Base-by-base conservation (phyloP, 805 yeast species). In the Myxozyma nipponensis region DNA sequence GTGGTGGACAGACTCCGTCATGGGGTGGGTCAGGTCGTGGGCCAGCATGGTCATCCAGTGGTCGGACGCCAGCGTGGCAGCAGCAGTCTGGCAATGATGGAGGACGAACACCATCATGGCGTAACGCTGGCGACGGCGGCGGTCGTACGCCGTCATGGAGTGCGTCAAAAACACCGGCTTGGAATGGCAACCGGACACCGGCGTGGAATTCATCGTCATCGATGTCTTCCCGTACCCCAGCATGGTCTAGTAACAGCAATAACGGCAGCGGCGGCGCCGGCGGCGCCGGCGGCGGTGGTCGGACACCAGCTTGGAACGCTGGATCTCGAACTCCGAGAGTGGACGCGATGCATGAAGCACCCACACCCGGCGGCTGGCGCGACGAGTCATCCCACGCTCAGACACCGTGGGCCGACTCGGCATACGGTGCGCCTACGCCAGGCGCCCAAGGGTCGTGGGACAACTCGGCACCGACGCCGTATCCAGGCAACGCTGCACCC, bases 151-250 rank as follows among this genome's bases (percentile, higher is more conserved):
- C 77, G 2, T 69, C 73, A 0, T 69, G 71, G 69, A 42, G 56
- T 50, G 50, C 66, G 26, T 76, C n/a, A n/a, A n/a, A n/a, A 76
- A 4, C 68, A 69, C 21, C n/a, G n/a, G n/a, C n/a, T n/a, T n/a
- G n/a, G n/a, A n/a, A n/a, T n/a, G n/a, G n/a, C n/a, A n/a, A n/a
- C n/a, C 66, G 60, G 41, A 70, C 77, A 1, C 77, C 79, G 1
- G 76, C 78, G 1, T 72, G 75, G 72, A 60, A 64, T 49, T 67
- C 67, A n/a, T n/a, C n/a, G n/a, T n/a, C n/a, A n/a, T n/a, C n/a
- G n/a, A n/a, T n/a, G n/a, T 28, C 38, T 13, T 35, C 38, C 6
- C 17, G 38, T 30, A 59, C 65, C 5, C 58, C 55, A 15, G 54
- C 53, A 1, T 44, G 38, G 38, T 13, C 19, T n/a, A 28, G 13